Evolutionary conservation across 768 basidiomycete species (phyloP).

Genomic region (Collybiopsis confluens): DNA sequence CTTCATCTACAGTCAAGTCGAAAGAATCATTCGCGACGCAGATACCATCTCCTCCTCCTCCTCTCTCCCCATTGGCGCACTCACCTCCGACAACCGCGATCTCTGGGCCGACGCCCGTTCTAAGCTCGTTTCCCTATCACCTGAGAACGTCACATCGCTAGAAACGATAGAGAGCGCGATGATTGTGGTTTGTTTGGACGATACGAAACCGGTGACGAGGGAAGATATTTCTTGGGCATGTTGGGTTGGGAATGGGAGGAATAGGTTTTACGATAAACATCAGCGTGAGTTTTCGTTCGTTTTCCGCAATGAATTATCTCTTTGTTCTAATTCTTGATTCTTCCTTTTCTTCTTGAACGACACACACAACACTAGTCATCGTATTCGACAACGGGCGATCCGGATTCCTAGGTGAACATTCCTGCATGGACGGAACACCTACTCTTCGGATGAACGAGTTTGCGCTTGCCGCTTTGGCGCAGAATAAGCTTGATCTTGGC

Average conservation of each 20-base stretch:
- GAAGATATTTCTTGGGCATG: slow-evolving; percentile 77
- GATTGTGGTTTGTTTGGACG: slow-evolving; percentile 84
- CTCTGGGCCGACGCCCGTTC: slow-evolving; percentile 75
- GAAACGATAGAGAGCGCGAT: slow-evolving; percentile 87
- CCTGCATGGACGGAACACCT: slow-evolving; percentile 92
- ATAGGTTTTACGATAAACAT: slow-evolving; percentile 97
- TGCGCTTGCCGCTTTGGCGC: slow-evolving; percentile 69
- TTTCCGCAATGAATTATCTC: not conserved
- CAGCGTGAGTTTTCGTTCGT: slow-evolving; percentile 54
- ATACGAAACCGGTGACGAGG: slow-evolving; percentile 72
- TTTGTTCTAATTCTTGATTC: not conserved
- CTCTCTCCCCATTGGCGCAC: slow-evolving; percentile 62
- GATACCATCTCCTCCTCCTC: slow-evolving; percentile 45
- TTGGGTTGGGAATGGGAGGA: slow-evolving; percentile 89
- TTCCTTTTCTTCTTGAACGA: not conserved
- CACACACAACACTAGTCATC: slow-evolving; percentile 65
- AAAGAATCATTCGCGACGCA: slow-evolving; percentile 60
- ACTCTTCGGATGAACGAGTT: slow-evolving; percentile 96
- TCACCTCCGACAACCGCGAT: slow-evolving; percentile 89
- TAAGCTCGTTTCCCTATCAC: slow-evolving; percentile 60
- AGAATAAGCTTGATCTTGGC: slow-evolving; percentile 75
- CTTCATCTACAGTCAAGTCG: slow-evolving; percentile 57
- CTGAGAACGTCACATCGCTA: slow-evolving; percentile 61
- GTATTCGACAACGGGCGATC: slow-evolving; percentile 94
- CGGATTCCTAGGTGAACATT: slow-evolving; percentile 87